phyloP scores from a whole-genome alignment of 306 rosid species.

The Rosa lucieae region DNA sequence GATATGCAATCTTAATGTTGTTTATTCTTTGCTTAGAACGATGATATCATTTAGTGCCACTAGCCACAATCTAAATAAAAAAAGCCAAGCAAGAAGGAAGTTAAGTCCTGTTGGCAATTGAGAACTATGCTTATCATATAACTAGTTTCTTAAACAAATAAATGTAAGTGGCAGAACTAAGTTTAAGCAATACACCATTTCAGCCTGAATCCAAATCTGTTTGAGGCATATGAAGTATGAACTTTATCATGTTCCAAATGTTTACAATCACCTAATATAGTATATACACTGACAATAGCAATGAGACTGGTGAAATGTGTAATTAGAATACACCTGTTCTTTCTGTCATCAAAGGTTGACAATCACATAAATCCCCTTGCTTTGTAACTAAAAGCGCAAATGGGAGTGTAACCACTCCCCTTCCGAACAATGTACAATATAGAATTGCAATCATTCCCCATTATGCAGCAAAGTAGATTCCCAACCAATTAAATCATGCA shows the following conservation, averaged over 20 bases:
- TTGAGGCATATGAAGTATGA: not conserved
- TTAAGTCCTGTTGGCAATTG: not conserved
- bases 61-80: constrained; percentile 28
- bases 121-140: constrained; percentile 3
- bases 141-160: not conserved
- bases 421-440: not conserved
- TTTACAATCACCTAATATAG: not conserved
- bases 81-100: not conserved
- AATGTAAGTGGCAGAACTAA: not conserved
- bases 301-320: no score
- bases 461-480: no score
- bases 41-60: no score
- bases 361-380: not conserved
- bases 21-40: no score
- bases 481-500: not conserved
- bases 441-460: not conserved
- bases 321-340: not conserved
- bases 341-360: no score
- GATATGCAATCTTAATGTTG: no score
- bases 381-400: not conserved
- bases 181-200: not conserved
- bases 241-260: not conserved
- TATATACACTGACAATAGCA: no score
- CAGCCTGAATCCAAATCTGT: not conserved
- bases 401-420: no score